Evolutionary conservation across 345 rosid species (phyloP).

Genomic region (Mercurialis annua): DNA sequence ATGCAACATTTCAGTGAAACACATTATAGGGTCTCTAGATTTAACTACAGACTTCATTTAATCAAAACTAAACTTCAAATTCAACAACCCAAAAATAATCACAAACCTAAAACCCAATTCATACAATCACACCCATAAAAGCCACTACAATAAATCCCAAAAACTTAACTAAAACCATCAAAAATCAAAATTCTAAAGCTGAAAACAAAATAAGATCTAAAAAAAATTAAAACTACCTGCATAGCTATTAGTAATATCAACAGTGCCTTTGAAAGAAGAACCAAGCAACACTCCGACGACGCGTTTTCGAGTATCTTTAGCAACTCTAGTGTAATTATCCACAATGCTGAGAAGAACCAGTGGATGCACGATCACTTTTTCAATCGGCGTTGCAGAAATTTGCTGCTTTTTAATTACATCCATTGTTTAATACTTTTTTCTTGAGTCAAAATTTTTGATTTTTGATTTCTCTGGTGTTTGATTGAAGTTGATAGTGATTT

Average conservation of each 20-base stretch:
- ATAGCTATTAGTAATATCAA: slow-evolving; percentile 31
- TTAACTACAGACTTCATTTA: not conserved
- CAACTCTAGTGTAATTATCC: slow-evolving; percentile 58
- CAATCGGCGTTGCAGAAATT: slow-evolving; percentile 69
- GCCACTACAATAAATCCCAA: not conserved
- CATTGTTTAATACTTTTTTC: slow-evolving; percentile 35
- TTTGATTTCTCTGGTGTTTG: not conserved
- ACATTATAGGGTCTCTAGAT: not conserved
- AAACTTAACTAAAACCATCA: not conserved
- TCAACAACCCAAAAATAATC: not conserved
- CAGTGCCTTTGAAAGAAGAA: slow-evolving; percentile 28
- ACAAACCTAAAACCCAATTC: not conserved
- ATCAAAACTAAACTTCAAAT: not conserved
- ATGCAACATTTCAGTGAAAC: not conserved
- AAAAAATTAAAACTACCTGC: slow-evolving; percentile 15
- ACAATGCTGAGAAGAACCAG: slow-evolving; percentile 93
- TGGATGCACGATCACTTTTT: slow-evolving; percentile 94
- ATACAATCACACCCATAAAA: not conserved
- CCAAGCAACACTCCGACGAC: slow-evolving; percentile 35
- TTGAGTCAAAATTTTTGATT: not conserved
- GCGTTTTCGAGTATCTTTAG: slow-evolving; percentile 26
- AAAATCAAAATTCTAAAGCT: not conserved
- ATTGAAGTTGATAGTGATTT: too few species aligned
- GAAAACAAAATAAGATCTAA: slow-evolving; percentile 2
- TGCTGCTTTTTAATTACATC: slow-evolving; percentile 96